phyloP scores from a whole-genome alignment of 208 protist genomes.

The Herpetomonas tarakana region DNA sequence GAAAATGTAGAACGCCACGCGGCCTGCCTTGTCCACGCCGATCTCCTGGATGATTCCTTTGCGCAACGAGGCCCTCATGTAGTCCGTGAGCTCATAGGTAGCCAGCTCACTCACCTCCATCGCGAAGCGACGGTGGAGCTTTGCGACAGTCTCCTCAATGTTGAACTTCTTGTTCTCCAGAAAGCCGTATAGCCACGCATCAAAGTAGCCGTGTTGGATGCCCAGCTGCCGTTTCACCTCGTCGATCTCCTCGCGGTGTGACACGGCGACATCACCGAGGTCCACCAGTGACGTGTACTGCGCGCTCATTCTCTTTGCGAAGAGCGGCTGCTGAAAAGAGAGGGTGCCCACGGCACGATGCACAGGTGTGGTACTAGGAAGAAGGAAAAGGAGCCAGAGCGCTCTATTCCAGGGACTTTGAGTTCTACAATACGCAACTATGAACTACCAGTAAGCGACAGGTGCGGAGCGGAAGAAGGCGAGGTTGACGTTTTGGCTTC shows the following conservation, averaged over 20 bases:
- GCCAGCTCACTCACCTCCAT: slow-evolving; percentile 64
- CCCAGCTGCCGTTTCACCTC: slow-evolving; percentile 50
- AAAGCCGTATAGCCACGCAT: slow-evolving; percentile 75
- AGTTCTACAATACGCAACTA: too few relatives aligned
- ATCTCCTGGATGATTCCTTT: slow-evolving; percentile 62
- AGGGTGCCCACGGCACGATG: too few relatives aligned
- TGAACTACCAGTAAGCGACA: too few relatives aligned
- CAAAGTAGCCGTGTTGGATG: slow-evolving; percentile 49
- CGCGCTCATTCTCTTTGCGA: too few relatives aligned
- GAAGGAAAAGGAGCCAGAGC: too few relatives aligned
- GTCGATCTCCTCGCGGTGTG: slow-evolving; percentile 51
- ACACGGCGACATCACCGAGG: slow-evolving; percentile 42
- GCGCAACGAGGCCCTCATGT: slow-evolving; percentile 44
- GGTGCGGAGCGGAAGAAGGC: too few relatives aligned
- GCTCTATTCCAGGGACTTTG: too few relatives aligned
- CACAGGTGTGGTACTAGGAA: too few relatives aligned
- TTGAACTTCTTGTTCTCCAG: slow-evolving; percentile 82
- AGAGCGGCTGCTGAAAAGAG: too few relatives aligned
- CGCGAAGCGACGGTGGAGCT: slow-evolving; percentile 54
- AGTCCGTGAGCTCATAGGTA: slow-evolving; percentile 49
- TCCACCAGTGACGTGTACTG: slow-evolving; percentile 43
- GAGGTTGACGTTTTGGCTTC: too few relatives aligned
- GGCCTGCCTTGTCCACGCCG: slow-evolving; percentile 54
- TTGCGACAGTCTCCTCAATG: slow-evolving; percentile 61
- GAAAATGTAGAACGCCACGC: slow-evolving; percentile 45